A percentile compares a stretch with the other conserved stretches of the same genome.
These are phyloP conservation scores for Cyberlindnera bimundalis DNA, from an alignment of 805 yeast genomes.

Conservation along the genomic window DNA sequence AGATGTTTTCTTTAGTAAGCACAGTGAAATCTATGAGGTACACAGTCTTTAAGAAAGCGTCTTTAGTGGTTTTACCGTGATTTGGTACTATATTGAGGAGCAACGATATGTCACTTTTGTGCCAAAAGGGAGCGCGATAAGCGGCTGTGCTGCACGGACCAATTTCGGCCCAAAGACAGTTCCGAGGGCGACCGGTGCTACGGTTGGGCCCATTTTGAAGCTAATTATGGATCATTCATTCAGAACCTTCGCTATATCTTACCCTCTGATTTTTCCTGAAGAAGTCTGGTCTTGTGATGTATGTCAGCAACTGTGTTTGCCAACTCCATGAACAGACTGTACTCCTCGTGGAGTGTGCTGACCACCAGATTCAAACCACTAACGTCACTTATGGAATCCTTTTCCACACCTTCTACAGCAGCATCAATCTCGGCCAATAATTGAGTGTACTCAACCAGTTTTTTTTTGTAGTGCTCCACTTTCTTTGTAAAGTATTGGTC, in stretches of 20 bases:
- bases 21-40: too few species aligned
- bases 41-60: too few species aligned
- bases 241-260: not conserved
- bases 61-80: too few species aligned
- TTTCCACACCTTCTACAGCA: slow-evolving; percentile 59
- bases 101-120: slow-evolving; percentile 11
- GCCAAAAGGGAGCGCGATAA: slow-evolving; percentile 12
- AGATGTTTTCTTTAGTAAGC: too few species aligned
- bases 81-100: slow-evolving; percentile 3
- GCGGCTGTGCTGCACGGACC: too few species aligned
- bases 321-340: slow-evolving; percentile 66
- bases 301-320: slow-evolving; percentile 72
- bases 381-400: slow-evolving; percentile 41
- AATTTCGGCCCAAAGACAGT: too few species aligned
- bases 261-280: slow-evolving; percentile 23
- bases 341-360: slow-evolving; percentile 64
- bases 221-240: not conserved
- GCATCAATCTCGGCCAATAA: slow-evolving; percentile 52
- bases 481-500: slow-evolving; percentile 52
- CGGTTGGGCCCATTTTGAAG: not conserved
- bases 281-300: slow-evolving; percentile 47
- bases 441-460: slow-evolving; percentile 48
- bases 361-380: slow-evolving; percentile 49
- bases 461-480: slow-evolving; percentile 34
- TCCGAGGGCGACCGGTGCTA: slow-evolving; percentile 1